phyloP scores from a whole-genome alignment of 2,329 filamentous ascomycete genomes.

The Botrytis porri region DNA sequence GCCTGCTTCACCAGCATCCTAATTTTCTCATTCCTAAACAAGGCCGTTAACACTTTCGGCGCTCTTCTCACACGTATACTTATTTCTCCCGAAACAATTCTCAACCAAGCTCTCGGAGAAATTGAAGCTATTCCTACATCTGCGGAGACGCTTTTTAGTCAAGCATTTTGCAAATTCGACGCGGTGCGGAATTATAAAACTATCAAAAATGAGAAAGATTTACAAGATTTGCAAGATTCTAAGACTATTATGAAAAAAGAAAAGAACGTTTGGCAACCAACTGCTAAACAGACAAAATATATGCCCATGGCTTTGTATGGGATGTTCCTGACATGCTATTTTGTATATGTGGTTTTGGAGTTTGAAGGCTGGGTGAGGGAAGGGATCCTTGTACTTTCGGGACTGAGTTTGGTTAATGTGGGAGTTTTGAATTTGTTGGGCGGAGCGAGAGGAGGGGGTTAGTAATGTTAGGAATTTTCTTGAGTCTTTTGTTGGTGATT shows the following conservation, averaged over 20 bases:
- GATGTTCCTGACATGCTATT: neutral
- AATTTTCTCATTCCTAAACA: neutral
- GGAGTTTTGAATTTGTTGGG: neutral
- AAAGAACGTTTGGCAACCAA: neutral
- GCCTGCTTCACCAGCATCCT: neutral
- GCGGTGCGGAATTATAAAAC: neutral
- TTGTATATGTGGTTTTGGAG: neutral
- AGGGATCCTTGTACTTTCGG: neutral
- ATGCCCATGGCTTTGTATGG: neutral
- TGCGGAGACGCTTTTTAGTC: neutral
- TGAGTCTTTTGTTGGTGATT: neutral
- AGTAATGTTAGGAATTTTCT: neutral
- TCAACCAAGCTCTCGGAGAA: neutral
- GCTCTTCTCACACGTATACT: neutral
- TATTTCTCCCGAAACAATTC: neutral
- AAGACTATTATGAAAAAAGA: rapidly evolving
- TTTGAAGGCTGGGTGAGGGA: neutral
- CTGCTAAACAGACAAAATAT: neutral
- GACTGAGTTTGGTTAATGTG: neutral
- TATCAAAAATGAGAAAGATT: rapidly evolving
- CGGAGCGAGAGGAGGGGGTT: neutral
- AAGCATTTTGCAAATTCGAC: neutral
- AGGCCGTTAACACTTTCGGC: neutral
- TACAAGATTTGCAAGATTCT: neutral
- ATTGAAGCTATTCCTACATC: neutral